Percentiles rank a stretch among this genome's conserved stretches.
Evolutionary conservation across 345 rosid genomes (phyloP).

Genomic region (Excoecaria agallocha): DNA sequence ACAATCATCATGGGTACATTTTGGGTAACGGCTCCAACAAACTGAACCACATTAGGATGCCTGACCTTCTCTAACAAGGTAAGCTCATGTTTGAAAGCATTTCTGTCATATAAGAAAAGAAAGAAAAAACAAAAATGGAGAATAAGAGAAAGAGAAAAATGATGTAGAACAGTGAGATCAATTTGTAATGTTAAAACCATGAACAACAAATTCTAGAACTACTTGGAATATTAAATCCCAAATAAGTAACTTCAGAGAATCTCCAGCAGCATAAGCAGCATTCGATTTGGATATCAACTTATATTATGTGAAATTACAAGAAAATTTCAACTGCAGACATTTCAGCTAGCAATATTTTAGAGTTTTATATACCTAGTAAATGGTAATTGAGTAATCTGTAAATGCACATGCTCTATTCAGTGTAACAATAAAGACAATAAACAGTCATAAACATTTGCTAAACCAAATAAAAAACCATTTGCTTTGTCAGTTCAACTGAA

Average conservation of each 20-base stretch:
- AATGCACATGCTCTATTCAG: not conserved
- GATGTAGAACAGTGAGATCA: not conserved
- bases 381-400: no score
- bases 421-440: not conserved
- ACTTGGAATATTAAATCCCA: not conserved
- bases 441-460: not conserved
- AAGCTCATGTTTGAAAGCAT: conserved; percentile 77
- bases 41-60: conserved; percentile 96
- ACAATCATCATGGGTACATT: conserved; percentile 97
- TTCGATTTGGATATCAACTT: not conserved
- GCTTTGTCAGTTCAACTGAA: not conserved
- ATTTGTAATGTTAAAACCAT: not conserved
- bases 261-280: not conserved
- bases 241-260: not conserved
- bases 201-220: conserved; percentile 7
- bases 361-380: no score
- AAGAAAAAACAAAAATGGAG: not conserved
- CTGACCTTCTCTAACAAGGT: conserved; percentile 80
- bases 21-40: conserved; percentile 99
- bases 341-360: not conserved
- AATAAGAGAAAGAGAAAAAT: not conserved
- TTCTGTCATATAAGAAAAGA: conserved; percentile 45
- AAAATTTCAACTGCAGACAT: not conserved
- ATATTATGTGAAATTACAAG: not conserved
- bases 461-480: not conserved